Base-by-base conservation (phyloP, 2,329 filamentous ascomycete genomes). In the Akanthomyces uredinophilus region DNA sequence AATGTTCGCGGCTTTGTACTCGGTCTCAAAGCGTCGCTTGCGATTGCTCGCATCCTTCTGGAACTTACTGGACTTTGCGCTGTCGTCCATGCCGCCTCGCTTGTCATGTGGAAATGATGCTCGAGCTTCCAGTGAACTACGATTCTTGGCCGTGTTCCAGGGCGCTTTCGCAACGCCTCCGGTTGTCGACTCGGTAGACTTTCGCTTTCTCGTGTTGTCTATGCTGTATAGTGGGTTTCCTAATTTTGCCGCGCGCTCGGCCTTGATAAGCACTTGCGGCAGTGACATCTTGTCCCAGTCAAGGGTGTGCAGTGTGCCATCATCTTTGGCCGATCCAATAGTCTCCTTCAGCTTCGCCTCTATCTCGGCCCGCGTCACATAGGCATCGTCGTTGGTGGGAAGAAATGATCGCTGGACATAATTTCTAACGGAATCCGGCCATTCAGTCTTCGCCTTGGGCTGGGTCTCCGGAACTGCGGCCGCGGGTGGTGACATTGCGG, bases 381-480 rank as follows among this genome's bases (percentile, higher is more conserved):
- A 82, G 5, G 82, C 70, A 65, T 90, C 82, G 66, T 87, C 79
- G 71, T 92, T 90, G 63, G 87, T 84, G 29, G 86, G 84, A 56
- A 90, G 86, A 73, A 98, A 98, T 29, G 92, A 93, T 70, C 92
- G 87, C 70, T 92, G 89, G 37, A 98, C 94, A 77, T 97, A 98
- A 67, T 83, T 81, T 68, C 92, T 90, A 64, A 98, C 91, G n/a
- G 88, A 85, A 49, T 85, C 79, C 37, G 92, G 88, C 88, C 92
- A 98, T 68, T 89, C 86, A 69, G 89, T 87, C 78, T 89, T 91
- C 71, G 81, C 77, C 73, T 82, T 80, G 68, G 73, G 73, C 65
- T 69, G 70, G 68, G 73, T 69, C 63, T 68, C 65, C 55, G 69
- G 66, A 63, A 68, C 63, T 64, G 71, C 64, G 67, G 70, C 66